Evolutionary conservation across 805 yeast genomes (phyloP).

Genomic region (Saturnispora zaruensis): DNA sequence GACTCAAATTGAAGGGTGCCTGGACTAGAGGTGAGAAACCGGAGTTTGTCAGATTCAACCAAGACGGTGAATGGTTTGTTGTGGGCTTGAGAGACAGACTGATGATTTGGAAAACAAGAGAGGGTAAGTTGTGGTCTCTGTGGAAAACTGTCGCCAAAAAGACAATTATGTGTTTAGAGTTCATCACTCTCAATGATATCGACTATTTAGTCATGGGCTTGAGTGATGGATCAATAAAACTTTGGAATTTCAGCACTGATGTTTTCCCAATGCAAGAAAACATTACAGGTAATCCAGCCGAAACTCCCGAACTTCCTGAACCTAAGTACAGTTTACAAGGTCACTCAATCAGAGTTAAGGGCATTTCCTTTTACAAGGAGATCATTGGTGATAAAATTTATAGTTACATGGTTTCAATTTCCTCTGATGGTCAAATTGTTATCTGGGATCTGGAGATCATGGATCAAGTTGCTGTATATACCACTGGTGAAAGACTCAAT

Average conservation of each 20-base stretch:
- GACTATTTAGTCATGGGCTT: constrained; percentile 62
- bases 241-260: constrained; percentile 37
- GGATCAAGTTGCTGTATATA: constrained; percentile 86
- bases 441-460: constrained; percentile 68
- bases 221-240: constrained; percentile 60
- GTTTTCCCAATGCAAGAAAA: constrained; percentile 15
- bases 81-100: constrained; percentile 67
- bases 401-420: constrained; percentile 61
- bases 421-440: constrained; percentile 90
- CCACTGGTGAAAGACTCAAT: constrained; percentile 83
- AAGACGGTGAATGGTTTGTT: constrained; percentile 65
- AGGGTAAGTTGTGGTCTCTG: constrained; percentile 44
- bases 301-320: constrained; percentile 23
- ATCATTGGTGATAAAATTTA: constrained; percentile 27
- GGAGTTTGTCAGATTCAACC: constrained; percentile 22
- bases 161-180: constrained; percentile 62
- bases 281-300: constrained; percentile 21
- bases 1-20: constrained; percentile 59
- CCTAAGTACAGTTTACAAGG: constrained; percentile 63
- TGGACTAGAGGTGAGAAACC: constrained; percentile 52
- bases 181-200: constrained; percentile 31
- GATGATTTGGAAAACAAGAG: constrained; percentile 53
- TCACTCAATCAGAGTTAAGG: constrained; percentile 81
- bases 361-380: constrained; percentile 44
- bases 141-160: constrained; percentile 39